Conservation (phyloP, 148 eudicot genomes). For the Polygonum aviculare region DNA sequence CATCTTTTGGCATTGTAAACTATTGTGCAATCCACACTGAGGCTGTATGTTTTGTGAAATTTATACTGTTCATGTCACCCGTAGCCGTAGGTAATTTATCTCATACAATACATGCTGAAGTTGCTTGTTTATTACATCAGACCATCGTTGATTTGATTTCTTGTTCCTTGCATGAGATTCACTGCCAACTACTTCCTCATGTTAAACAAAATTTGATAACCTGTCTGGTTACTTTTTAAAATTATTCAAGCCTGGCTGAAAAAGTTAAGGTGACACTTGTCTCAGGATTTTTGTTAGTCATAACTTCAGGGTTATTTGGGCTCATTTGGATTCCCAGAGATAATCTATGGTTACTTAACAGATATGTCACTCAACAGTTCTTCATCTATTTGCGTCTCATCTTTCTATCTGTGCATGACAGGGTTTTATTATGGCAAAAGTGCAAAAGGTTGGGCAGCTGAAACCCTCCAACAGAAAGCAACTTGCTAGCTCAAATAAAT, state of each 20-base stretch:
- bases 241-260: background rate
- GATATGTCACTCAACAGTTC: background rate
- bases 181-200: background rate
- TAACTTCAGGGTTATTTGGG: background rate
- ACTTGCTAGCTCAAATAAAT: constrained; percentile 16
- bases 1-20: background rate
- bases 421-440: constrained; percentile 53
- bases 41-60: background rate
- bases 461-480: constrained; percentile 24
- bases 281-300: too few relatives aligned
- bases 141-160: background rate
- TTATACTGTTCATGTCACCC: background rate
- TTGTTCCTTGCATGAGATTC: background rate
- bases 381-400: background rate
- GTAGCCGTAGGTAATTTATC: background rate
- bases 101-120: background rate
- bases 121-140: background rate
- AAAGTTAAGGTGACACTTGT: background rate
- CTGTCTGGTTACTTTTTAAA: background rate
- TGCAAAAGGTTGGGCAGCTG: constrained; percentile 33
- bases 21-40: background rate
- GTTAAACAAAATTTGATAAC: background rate
- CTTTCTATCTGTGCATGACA: constrained; percentile 12
- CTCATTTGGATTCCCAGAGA: background rate
- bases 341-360: background rate